Base-by-base conservation (phyloP, 805 yeast genomes). In the Ogataea nakhonphanomensis region DNA sequence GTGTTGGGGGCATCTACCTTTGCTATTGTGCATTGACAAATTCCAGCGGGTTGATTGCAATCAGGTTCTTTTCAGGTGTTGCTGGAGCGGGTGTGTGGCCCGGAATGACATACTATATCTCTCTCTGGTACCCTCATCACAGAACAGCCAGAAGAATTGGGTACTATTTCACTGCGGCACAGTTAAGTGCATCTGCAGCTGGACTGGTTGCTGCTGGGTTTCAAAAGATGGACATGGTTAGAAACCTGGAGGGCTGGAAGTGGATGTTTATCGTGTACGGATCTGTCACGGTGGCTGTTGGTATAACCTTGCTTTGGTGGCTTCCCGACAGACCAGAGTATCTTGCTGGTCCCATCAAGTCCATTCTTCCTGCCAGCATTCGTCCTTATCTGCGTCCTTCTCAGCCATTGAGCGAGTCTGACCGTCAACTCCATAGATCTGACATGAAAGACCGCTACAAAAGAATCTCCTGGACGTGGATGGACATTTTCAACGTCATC, bases 61-160 rank as follows among this genome's bases (percentile, higher is more conserved):
- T 79, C 30, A 70, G 95, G 48, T 78, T 86, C 43, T 70, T 87
- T 42, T 73, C 83, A 22, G 95, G 95, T 34, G 50, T 82, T 41
- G 83, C 81, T 42, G 86, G 86, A 37, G 93, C 95, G 8, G 95
- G 95, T 30, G 78, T 86, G 4, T 86, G 95, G 95, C 95, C 95
- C 1, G 95, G 95, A 8, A 70, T 87, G 82, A 78, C 88, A 15
- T 87, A 86, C 62, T 87, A 87, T 55, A 70, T 87, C 30, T 77
- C 90, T 0, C 65, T 86, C 52, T 87, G 95, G 91, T 87, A 87
- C 55, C 95, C 95, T 2, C 75, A 80, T 37, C 79, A 83, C 33
- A 69, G 93, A 44, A 75, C 79, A 50, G 84, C 95, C 2, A 73
- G 76, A 48, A 70, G 96, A 57, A 83, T 87, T 47, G 96, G 96